Evolutionary conservation across 1,284 basidiomycete genomes (phyloP), one percentile per base, ranked within the genome.

Genomic region (Retiboletus fuscus): DNA sequence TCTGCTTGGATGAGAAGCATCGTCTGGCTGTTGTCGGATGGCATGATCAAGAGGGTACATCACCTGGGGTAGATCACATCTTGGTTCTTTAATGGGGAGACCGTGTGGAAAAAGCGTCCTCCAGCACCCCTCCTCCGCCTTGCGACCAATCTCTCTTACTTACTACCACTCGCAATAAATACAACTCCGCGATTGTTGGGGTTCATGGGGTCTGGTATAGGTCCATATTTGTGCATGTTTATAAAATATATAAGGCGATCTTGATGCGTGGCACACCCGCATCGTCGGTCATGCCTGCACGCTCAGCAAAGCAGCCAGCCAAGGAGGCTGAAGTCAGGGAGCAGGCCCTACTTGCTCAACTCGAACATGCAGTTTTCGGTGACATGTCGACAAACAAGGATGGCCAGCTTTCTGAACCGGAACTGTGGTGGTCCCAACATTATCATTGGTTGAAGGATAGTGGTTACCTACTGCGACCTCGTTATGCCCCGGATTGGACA

Each of bases 381-480:
- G 68, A 61, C 10, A 44, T 3, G 11, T 44, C 61, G 1, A 60
- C 49, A 12, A 18, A 24, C 0, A 2, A 26, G 72, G 78, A 61
- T 2, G 66, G 43, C 43, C 44, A 69, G 12, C 76, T 75, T 0
- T 44, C 67, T 7, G 64, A 72, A 13, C 55, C 51, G 0, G 74
- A 76, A 24, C 10, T 39, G 4, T 84, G 78, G 72, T 85, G 83
- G 83, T 57, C 72, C 10, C 62, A 73, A 46, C 82, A 78, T 26
- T 79, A 80, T 24, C 51, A 61, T 22, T 85, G 81, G 81, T 68
- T 85, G 3, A 74, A 79, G 64, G 76, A 75, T 4, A 69, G 28
- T 24, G 84, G 85, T 7, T 85, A 85, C 61, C 66, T 78, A 43
- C 79, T 86, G 20, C 80, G 84, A 4, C 75, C 78, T 8, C 76